Evolutionary conservation across 768 basidiomycete genomes (phyloP), one percentile per base, ranked within the genome.

Genomic region (Tulasnella calospora): DNA sequence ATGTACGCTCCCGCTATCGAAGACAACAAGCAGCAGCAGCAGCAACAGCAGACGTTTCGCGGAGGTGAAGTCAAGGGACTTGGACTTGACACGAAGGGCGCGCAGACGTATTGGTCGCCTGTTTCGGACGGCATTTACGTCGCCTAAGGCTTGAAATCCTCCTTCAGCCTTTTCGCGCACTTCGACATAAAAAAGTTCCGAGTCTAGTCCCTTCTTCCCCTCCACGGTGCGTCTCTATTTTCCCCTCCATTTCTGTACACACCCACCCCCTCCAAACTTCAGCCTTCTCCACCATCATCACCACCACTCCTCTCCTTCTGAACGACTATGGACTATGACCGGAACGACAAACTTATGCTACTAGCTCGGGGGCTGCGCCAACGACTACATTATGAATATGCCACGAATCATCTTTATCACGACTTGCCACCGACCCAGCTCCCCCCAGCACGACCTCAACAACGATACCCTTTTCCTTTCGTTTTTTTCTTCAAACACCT

Each of bases 91-190:
- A 72, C 71, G 30, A 40, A 72, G 38, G 71, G 44, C n/a, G 44
- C 44, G n/a, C 13, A 13, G 36, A 27, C 71, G 71, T 72, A 72
- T 46, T 72, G 71, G 71, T 27, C 71, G 30, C 71, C 13, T 36
- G 71, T 30, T 40, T 72, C 71, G 71, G 71, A 41, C 30, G 71
- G 71, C 38, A 72, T 72, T 23, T 72, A 71, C 67, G 41, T 77
- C 35, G 6, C 33, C 67, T 41, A 40, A 40, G 38, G 38, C 38
- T 4, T 40, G 38, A 40, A 40, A 3, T 4, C 38, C 3, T 40
- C 38, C 38, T 10, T 10, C 38, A 40, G 38, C 38, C 38, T 40
- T 40, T 40, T 40, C 38, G 38, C 21, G 21, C 6, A 4, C 13
- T 23, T 51, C 13, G 51, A 21, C 23, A 6, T 6, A 10, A 67